Evolutionary conservation across 2,329 filamentous ascomycete genomes (phyloP), one percentile per base, ranked within the genome.

Genomic region (Bretziella fagacearum): DNA sequence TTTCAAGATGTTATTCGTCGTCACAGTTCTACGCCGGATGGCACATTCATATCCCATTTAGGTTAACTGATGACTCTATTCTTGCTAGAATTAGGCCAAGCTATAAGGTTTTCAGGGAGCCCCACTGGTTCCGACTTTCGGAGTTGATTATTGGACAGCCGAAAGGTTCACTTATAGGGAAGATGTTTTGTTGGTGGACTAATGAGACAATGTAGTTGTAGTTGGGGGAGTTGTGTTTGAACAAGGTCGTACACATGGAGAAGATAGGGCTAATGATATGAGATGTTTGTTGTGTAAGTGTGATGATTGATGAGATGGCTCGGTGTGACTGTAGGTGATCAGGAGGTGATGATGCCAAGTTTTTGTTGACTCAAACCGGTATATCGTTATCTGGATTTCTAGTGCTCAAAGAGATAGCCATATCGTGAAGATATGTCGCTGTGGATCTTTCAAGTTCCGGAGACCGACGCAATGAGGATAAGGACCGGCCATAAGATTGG

Each of bases 61-160:
- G n/a, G 13, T 7, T 11, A n/a, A n/a, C 18, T 6, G n/a, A 33
- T 3, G 13, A 33, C 13, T 33, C 18, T 33, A 33, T 15, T 33
- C 7, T 33, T 33, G 30, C 30, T 13, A 13, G 17, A 33, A 1
- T 4, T 33, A n/a, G 30, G 17, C 30, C n/a, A 6, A 33, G 4
- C 8, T 10, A 43, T 43, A 18, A 11, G 23, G 17, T 18, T 39
- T 22, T 10, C 32, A 43, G 40, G 10, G 17, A n/a, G 33, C 25
- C 44, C 44, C 32, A 46, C 44, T 27, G 17, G 44, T 5, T 44
- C 27, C 20, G 32, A 46, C 44, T 26, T 39, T 46, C 32, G 44
- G 44, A 39, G 44, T 6, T 23, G n/a, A 18, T 27, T 23, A 46
- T 37, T 43, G 26, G 40, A 29, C 25, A 26, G 15, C 20, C 13